Evolutionary conservation across 805 yeast genomes (phyloP).

Genomic region (Kluyveromyces starmeri): DNA sequence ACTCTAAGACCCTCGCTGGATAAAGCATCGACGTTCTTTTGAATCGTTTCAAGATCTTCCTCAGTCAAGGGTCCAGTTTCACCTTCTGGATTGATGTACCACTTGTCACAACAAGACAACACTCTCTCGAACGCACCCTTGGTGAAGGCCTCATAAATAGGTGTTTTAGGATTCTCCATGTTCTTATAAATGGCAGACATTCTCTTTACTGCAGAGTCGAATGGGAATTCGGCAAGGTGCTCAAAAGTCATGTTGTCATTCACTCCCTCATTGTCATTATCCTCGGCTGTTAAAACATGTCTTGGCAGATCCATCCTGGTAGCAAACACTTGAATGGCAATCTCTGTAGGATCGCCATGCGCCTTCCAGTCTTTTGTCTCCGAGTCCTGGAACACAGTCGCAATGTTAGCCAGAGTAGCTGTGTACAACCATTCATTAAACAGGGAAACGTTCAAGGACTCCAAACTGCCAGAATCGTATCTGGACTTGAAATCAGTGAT

Average conservation of each 20-base stretch:
- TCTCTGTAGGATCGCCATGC: conserved; percentile 85
- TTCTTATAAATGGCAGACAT: conserved; percentile 59
- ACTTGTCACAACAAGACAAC: conserved; percentile 49
- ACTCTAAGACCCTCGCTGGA: conserved; percentile 84
- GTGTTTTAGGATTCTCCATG: conserved; percentile 43
- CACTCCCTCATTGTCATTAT: conserved; percentile 15
- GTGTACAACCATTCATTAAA: conserved; percentile 48
- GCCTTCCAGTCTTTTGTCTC: conserved; percentile 54
- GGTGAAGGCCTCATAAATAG: conserved; percentile 50
- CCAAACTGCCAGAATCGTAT: conserved; percentile 12
- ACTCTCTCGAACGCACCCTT: conserved; percentile 89
- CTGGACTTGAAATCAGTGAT: conserved; percentile 17
- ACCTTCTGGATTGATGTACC: conserved; percentile 44
- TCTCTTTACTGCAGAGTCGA: conserved; percentile 75
- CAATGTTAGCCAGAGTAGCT: conserved; percentile 76
- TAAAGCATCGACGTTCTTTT: conserved; percentile 48
- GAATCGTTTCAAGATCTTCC: conserved; percentile 37
- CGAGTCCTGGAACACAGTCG: conserved; percentile 46
- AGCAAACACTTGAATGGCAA: conserved; percentile 75
- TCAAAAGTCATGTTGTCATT: conserved; percentile 24
- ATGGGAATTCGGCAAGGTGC: conserved; percentile 70
- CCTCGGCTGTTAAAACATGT: conserved; percentile 34
- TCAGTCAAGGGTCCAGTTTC: conserved; percentile 47
- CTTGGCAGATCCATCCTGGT: conserved; percentile 47
- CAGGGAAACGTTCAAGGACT: conserved; percentile 14